These are phyloP conservation scores for Vaccinium macrocarpon DNA, from an alignment of 148 eudicot species.

Conservation along the genomic window DNA sequence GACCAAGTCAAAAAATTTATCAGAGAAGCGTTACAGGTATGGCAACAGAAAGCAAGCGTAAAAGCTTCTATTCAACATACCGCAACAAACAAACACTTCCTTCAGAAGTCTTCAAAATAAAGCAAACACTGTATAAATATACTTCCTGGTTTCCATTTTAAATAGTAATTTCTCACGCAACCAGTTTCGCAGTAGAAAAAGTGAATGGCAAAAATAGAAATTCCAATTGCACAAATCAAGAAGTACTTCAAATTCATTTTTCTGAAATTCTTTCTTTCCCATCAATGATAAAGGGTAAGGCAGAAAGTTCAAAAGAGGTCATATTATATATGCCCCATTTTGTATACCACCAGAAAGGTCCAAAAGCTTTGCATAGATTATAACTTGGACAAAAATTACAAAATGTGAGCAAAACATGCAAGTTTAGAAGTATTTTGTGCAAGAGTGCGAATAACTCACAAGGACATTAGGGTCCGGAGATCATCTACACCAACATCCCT, in stretches of 20 bases:
- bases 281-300: not conserved
- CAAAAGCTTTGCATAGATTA: not conserved
- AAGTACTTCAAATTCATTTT: not conserved
- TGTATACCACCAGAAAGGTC: not conserved
- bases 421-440: not conserved
- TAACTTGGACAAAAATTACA: not conserved
- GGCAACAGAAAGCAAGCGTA: not conserved
- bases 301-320: not conserved
- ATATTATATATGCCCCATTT: not conserved
- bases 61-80: not conserved
- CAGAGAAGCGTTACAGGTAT: not conserved
- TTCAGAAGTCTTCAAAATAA: not conserved
- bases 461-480: slow-evolving; percentile 67
- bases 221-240: not conserved
- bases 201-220: not conserved
- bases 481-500: slow-evolving; percentile 66
- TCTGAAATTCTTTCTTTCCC: not conserved
- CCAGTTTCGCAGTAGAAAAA: not conserved
- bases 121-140: not conserved
- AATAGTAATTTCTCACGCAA: not conserved
- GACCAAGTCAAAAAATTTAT: not conserved
- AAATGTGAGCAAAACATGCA: not conserved
- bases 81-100: not conserved
- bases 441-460: slow-evolving; percentile 32
- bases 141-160: slow-evolving; percentile 1